Percentiles rank a stretch among this genome's conserved stretches.
Conservation (phyloP, 352 stramenopile species). For the Phytophthora rubi region DNA sequence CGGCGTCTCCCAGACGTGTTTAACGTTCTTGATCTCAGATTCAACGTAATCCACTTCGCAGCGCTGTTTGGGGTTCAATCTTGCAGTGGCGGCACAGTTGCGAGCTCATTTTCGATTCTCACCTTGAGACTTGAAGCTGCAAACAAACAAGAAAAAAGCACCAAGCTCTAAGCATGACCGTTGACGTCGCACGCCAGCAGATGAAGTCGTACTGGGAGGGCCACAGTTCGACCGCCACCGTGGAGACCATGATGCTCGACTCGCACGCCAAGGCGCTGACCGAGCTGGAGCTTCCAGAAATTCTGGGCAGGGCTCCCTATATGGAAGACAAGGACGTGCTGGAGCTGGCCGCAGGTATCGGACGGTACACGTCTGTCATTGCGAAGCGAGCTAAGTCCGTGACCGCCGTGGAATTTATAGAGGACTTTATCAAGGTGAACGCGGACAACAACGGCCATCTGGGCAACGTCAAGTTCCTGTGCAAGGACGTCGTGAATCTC, state of each 20-base stretch:
- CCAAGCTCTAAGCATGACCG: constrained; percentile 41
- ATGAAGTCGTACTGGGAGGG: constrained; percentile 86
- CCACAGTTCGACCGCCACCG: constrained; percentile 60
- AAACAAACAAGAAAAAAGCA: constrained; percentile 4
- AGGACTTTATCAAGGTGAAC: constrained; percentile 79
- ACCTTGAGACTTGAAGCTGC: constrained; percentile 12
- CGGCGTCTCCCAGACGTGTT: constrained; percentile 22
- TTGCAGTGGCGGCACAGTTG: constrained; percentile 9
- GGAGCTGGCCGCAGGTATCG: constrained; percentile 62
- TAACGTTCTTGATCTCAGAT: constrained; percentile 2
- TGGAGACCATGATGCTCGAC: constrained; percentile 89
- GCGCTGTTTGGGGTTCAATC: neutral
- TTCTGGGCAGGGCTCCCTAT: constrained; percentile 65
- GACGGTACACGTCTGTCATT: constrained; percentile 66
- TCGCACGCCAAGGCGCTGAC: constrained; percentile 70
- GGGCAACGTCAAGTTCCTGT: constrained; percentile 70
- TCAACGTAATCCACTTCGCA: constrained; percentile 8
- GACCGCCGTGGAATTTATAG: constrained; percentile 80
- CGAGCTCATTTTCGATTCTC: constrained; percentile 23
- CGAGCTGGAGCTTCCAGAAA: constrained; percentile 75
- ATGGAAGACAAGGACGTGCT: constrained; percentile 67
- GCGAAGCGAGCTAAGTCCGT: constrained; percentile 53
- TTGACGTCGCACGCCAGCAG: constrained; percentile 52
- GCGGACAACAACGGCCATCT: constrained; percentile 50
- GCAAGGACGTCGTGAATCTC: constrained; percentile 74